Percentiles rank a stretch among this genome's conserved stretches.
Conservation (phyloP, 441 rosid genomes). For the Gossypium gossypioides region DNA sequence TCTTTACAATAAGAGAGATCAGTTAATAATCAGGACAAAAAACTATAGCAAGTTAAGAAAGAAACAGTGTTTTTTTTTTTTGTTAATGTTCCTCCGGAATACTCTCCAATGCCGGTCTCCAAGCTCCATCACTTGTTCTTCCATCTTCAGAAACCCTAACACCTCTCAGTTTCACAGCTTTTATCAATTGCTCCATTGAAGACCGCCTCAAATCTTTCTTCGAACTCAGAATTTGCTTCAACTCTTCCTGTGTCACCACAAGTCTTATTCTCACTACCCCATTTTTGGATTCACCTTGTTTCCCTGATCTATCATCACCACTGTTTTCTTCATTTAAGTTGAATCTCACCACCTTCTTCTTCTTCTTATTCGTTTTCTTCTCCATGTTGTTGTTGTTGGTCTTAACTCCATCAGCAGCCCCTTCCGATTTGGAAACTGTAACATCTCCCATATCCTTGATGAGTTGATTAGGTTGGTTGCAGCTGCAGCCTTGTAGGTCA, state of each 20-base stretch:
- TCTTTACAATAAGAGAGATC: not conserved
- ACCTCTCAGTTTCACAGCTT: constrained; percentile 31
- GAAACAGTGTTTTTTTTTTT: not conserved
- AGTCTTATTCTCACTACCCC: constrained; percentile 45
- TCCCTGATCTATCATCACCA: not conserved
- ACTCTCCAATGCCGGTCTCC: constrained; percentile 58
- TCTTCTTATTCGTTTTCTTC: not conserved
- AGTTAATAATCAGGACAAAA: not conserved
- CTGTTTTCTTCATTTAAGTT: constrained; percentile 10
- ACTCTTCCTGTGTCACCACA: constrained; percentile 52
- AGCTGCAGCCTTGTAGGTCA: not conserved
- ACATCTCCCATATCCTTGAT: not conserved
- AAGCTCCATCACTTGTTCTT: constrained; percentile 8
- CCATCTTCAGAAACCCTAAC: constrained; percentile 10
- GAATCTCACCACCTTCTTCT: constrained; percentile 26
- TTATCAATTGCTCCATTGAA: constrained; percentile 35
- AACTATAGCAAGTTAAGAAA: not conserved
- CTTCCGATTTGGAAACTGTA: not conserved
- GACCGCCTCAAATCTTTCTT: constrained; percentile 18
- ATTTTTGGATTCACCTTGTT: constrained; percentile 10
- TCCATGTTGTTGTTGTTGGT: not conserved
- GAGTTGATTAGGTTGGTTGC: constrained; percentile 4
- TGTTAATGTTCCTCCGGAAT: constrained; percentile 49
- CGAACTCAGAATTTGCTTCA: constrained; percentile 35
- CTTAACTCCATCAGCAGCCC: not conserved